These are phyloP conservation scores for Cystobasidium ongulense DNA, from an alignment of 768 basidiomycete species.

Conservation along the genomic window DNA sequence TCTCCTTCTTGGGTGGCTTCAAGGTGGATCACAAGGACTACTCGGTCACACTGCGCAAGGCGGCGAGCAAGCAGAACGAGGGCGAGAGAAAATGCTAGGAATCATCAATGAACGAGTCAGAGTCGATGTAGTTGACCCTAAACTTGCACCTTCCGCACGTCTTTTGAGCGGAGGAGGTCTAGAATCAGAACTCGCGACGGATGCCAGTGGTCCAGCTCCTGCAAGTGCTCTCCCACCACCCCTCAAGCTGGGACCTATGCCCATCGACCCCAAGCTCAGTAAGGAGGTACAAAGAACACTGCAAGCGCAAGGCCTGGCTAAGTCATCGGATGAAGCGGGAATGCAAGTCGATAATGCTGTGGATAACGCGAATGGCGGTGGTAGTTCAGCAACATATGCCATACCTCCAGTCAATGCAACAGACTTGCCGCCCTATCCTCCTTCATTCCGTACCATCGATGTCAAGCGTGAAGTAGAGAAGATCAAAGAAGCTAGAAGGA, in stretches of 20 bases:
- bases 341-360: constrained; percentile 61
- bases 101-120: constrained; percentile 89
- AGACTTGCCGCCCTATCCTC: constrained; percentile 73
- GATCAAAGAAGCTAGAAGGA: constrained; percentile 80
- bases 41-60: constrained; percentile 1
- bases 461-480: constrained; percentile 82
- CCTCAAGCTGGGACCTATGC: constrained; percentile 76
- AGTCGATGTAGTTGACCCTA: constrained; percentile 54
- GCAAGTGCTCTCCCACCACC: constrained; percentile 45
- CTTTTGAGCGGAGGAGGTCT: constrained; percentile 51
- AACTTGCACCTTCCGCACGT: constrained; percentile 46
- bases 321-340: constrained; percentile 13
- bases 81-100: constrained; percentile 79
- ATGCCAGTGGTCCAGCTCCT: constrained; percentile 57
- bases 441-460: constrained; percentile 73
- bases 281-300: constrained; percentile 70
- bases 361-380: constrained; percentile 44
- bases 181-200: constrained; percentile 52
- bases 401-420: constrained; percentile 52
- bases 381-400: constrained; percentile 44
- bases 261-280: constrained; percentile 68
- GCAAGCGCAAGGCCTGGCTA: constrained; percentile 33
- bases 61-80: constrained; percentile 49
- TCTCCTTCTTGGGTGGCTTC: constrained; percentile 88
- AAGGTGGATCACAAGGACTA: constrained; percentile 58